Percentiles rank a stretch among this genome's conserved stretches.
Conservation (phyloP, 1,139 yeast species). For the Diutina scorzettiae region DNA sequence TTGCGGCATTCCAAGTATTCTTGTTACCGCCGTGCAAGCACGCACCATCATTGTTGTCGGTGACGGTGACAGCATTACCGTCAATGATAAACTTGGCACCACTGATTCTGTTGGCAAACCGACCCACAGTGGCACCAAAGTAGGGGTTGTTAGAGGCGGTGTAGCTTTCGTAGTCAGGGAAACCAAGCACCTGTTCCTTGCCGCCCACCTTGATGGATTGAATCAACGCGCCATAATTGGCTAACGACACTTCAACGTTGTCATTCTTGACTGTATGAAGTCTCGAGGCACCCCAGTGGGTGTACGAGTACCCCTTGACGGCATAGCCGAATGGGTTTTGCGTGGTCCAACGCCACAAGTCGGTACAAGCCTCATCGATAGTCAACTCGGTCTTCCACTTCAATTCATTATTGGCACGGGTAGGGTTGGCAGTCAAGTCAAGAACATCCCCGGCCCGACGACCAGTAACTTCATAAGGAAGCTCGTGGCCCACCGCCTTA, state of each 20-base stretch:
- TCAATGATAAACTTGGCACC: constrained; percentile 31
- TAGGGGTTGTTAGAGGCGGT: constrained; percentile 29
- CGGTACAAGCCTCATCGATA: constrained; percentile 56
- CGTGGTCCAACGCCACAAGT: constrained; percentile 71
- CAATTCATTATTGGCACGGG: constrained; percentile 55
- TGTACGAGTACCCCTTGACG: constrained; percentile 17
- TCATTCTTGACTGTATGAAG: constrained; percentile 28
- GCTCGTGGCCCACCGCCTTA: constrained; percentile 52
- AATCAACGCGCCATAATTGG: constrained; percentile 43
- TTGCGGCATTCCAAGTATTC: constrained; percentile 39
- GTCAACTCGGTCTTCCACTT: constrained; percentile 49
- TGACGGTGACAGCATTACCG: constrained; percentile 28
- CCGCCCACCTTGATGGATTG: constrained; percentile 23
- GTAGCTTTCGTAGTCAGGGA: constrained; percentile 25
- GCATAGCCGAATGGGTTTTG: constrained; percentile 57
- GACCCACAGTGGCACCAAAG: constrained; percentile 54
- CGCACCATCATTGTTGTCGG: constrained; percentile 26
- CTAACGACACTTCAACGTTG: constrained; percentile 29
- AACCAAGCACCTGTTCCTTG: constrained; percentile 23
- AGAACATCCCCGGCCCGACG: constrained; percentile 76
- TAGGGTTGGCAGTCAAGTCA: constrained; percentile 60
- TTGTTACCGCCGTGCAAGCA: constrained; percentile 38
- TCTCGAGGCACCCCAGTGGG: constrained; percentile 25
- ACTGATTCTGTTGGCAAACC: constrained; percentile 50
- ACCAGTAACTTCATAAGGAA: constrained; percentile 53